Evolutionary conservation across 305 asterid genomes (phyloP), one percentile per base, ranked within the genome.

Genomic region (Stenogyne calaminthoides): DNA sequence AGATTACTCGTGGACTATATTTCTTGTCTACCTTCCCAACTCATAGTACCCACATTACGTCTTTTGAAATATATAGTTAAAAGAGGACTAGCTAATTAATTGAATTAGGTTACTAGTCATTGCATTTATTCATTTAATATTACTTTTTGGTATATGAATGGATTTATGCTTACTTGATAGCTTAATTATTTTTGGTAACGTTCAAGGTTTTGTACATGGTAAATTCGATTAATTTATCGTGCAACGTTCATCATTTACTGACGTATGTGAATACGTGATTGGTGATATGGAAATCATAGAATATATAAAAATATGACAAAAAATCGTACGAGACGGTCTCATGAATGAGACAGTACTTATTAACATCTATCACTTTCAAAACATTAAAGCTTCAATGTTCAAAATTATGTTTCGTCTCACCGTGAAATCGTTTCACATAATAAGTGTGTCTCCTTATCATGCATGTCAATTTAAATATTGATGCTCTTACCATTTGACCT

Each of bases 81-180:
- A 40, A 22, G 14, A 22, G 27, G 59, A 15, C 32, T 25, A 2
- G 3, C 3, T 32, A 32, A 44, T 12, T 12, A 22, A 11, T 58
- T 3, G 9, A 20, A 59, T 69, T 78, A 78, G 78, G 78, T 78
- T 15, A 78, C 75, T 72, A 25, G 75, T 62, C 75, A 60, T 32
- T 52, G 18, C 72, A 22, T 37, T 55, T 72, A 11, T 44, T 7
- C 6, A 20, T 20, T 63, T 20, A 62, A 52, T 68, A 63, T 29
- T 18, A 71, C 29, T 44, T 54, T 55, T 36, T 19, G 34, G 72
- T 42, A 47, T 5, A 32, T 61, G 68, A 62, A 63, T 49, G 15
- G 42, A 15, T 18, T 69, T 42, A 42, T 56, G 25, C 16, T 37
- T 37, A 37, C 25, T 19, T 55, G 39, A 37, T 49, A 37, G 15